These are phyloP conservation scores for Globisporangium middletonii DNA, from an alignment of 352 stramenopile genomes.

Conservation along the genomic window DNA sequence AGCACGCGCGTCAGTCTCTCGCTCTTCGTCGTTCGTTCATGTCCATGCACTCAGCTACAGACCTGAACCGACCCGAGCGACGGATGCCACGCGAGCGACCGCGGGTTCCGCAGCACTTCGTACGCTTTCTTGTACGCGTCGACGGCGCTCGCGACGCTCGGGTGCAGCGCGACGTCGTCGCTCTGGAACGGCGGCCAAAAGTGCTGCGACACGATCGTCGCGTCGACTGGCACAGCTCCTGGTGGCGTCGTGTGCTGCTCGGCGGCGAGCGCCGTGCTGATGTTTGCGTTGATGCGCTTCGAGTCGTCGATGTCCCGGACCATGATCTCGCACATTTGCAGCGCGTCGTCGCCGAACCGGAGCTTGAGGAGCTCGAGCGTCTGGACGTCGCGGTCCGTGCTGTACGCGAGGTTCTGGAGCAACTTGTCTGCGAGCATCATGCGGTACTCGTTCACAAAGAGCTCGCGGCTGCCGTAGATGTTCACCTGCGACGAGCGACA, in stretches of 20 bases:
- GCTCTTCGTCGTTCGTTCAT: too few relatives aligned
- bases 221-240: slow-evolving; percentile 51
- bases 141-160: slow-evolving; percentile 67
- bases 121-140: slow-evolving; percentile 90
- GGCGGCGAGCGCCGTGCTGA: slow-evolving; percentile 41
- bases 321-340: slow-evolving; percentile 98
- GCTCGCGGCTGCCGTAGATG: slow-evolving; percentile 97
- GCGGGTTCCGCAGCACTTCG: slow-evolving; percentile 91
- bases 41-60: too few relatives aligned
- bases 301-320: slow-evolving; percentile 96
- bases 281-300: slow-evolving; percentile 92
- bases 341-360: slow-evolving; percentile 91
- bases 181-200: slow-evolving; percentile 97
- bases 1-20: not conserved
- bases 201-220: slow-evolving; percentile 94
- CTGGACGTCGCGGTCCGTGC: slow-evolving; percentile 92
- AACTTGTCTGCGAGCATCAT: slow-evolving; percentile 97
- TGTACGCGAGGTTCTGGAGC: slow-evolving; percentile 90
- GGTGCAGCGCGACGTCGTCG: slow-evolving; percentile 90
- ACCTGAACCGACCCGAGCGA: slow-evolving; percentile 91
- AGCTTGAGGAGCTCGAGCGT: slow-evolving; percentile 97
- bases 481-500: slow-evolving; percentile 47
- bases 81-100: slow-evolving; percentile 90
- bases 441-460: slow-evolving; percentile 99
- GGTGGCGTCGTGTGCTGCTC: slow-evolving; percentile 1